phyloP scores from a whole-genome alignment of 257 asterid genomes.

The Handroanthus guayacan region DNA sequence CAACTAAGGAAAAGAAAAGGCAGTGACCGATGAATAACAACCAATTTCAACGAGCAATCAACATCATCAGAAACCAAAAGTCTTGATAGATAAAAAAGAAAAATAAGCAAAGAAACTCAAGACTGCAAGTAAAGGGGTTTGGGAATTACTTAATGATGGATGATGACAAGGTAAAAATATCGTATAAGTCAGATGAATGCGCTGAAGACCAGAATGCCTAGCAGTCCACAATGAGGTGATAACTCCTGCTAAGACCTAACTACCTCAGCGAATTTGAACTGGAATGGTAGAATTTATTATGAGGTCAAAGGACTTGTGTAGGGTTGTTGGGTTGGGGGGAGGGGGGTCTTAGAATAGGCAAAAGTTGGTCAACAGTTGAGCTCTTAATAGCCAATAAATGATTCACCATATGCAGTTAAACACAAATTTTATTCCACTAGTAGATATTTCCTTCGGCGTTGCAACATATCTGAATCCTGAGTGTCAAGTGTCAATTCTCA shows the following conservation, averaged over 20 bases:
- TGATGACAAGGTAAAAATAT: neutral
- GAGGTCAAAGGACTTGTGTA: no score
- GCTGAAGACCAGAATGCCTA: neutral
- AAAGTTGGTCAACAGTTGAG: neutral
- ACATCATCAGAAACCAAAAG: neutral
- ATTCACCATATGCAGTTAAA: neutral
- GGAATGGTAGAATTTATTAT: neutral
- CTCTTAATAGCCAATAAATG: neutral
- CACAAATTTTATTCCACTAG: neutral
- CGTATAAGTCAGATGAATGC: neutral
- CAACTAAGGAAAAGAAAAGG: neutral
- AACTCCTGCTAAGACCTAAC: neutral
- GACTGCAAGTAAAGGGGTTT: neutral
- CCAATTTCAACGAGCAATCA: neutral
- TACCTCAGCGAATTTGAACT: neutral
- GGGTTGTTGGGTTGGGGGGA: no score
- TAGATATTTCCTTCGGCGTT: neutral
- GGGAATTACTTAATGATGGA: neutral
- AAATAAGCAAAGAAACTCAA: neutral
- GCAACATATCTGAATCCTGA: neutral
- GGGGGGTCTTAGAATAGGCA: neutral
- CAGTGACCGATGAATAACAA: neutral
- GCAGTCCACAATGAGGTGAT: conserved; percentile 5
- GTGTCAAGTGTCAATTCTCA: neutral
- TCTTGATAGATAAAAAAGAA: neutral